Base-by-base conservation (phyloP, 2,329 filamentous ascomycete genomes). In the Davidsoniella eucalypti region DNA sequence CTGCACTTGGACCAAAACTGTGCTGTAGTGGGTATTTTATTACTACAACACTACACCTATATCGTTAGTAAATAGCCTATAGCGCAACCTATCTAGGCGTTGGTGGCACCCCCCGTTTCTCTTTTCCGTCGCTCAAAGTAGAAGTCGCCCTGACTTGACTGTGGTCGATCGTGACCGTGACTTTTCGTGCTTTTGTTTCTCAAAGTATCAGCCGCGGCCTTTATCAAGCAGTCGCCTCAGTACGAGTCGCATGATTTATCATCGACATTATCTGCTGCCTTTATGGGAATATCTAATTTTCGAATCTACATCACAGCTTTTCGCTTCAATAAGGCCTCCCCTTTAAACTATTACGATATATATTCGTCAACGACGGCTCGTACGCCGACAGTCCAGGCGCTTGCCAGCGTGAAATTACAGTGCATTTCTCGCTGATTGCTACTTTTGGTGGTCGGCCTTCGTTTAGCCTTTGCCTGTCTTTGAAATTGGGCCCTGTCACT, bases 131-230 rank as follows among this genome's bases (percentile, higher is more conserved):
- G 26, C 26, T 33, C 26, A 33, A 33, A 33, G 26, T 33, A 33
- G 26, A 33, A 33, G 26, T 12, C 26, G 26, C 26, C 26, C 26
- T 33, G 26, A 8, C 26, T 37, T 21, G 23, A 46, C 21, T n/a
- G 29, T 18, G 44, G 21, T 33, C 18, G 26, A 46, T 46, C 44
- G 44, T 46, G 44, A 46, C 44, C 44, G 44, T 46, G 44, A 36
- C 26, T 46, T 46, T 26, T 23, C 25, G 23, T 46, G 26, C 25
- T 6, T 46, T 46, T 33, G 26, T 33, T 33, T 33, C 26, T 33
- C 26, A 33, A 33, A 33, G 6, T 21, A 33, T 33, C 26, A 10
- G 26, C 26, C 26, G 8, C 26, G 26, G 8, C 10, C 26, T 8
- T 33, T 33, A 33, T 5, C 26, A 9, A 12, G 7, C 41, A 17